Evolutionary conservation across 805 yeast genomes (phyloP), one percentile per base, ranked within the genome.

Genomic region (Kuraishia piskuri): DNA sequence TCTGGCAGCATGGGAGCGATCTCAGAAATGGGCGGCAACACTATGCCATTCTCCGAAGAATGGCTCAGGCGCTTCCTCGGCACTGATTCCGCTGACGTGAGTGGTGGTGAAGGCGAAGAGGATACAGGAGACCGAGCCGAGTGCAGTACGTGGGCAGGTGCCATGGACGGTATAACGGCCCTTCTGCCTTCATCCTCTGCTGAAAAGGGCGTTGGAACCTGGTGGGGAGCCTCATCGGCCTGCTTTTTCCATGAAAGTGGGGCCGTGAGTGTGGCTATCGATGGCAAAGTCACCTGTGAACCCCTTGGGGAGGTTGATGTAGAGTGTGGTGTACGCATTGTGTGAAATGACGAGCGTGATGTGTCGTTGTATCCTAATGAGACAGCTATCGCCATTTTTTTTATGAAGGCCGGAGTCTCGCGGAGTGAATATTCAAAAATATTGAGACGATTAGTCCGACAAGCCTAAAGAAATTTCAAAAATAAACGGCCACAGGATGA

Each of bases 181-280:
- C 53, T 44, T 14, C 22, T 46, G 23, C 31, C 17, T 14, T 22
- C 25, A 12, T 20, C 37, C 4, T 50, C 46, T 6, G 44, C 23
- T 17, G 47, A 45, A 20, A 22, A 21, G 4, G 49, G 37, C 25
- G 36, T 4, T 3, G 52, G 25, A 17, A n/a, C 25, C 17, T 54
- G 22, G 9, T 46, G 19, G 14, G 40, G 40, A 14, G 14, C 17
- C 40, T 31, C 40, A n/a, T 31, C 14, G 8, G 40, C 9, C 17
- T 31, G n/a, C 17, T 31, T 31, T 12, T 31, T 31, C 40, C 40
- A 31, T 24, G 52, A 4, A 19, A 57, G 26, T 9, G 59, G 56
- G 1, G 60, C 57, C 1, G 62, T 58, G 21, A 60, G 51, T 21
- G 50, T 55, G 10, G 60, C 56, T 22, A 60, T 60, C 1, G 63